Evolutionary conservation across 192 early-diverging fungal genomes (phyloP).

Genomic region (Coemansia sp.): DNA sequence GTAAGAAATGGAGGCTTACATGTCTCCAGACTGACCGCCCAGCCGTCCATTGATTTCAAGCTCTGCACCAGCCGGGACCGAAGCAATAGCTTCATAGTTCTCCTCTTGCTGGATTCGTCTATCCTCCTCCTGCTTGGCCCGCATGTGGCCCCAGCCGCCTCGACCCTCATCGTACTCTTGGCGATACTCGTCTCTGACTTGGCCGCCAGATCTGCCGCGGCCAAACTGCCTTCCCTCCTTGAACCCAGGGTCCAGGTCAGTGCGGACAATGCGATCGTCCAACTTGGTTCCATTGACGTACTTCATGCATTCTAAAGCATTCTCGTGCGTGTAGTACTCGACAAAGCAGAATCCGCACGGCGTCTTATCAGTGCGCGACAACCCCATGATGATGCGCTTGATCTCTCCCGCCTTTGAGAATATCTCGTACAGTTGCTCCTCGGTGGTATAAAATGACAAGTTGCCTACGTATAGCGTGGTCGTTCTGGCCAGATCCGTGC

Average conservation of each 20-base stretch:
- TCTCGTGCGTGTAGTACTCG: constrained; percentile 92
- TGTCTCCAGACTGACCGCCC: constrained; percentile 14
- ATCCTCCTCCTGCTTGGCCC: constrained; percentile 67
- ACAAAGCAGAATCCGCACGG: constrained; percentile 99
- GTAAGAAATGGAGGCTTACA: not conserved
- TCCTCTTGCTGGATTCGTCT: constrained; percentile 60
- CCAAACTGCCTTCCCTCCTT: constrained; percentile 92
- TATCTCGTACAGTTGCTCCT: constrained; percentile 96
- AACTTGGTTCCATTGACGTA: constrained; percentile 93
- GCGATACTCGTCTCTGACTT: constrained; percentile 94
- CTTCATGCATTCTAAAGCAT: constrained; percentile 92
- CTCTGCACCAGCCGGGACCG: constrained; percentile 36
- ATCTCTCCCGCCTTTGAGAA: constrained; percentile 97
- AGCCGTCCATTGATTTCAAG: constrained; percentile 37
- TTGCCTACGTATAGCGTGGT: constrained; percentile 96
- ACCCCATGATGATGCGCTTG: constrained; percentile 98
- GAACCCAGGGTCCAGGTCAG: constrained; percentile 96
- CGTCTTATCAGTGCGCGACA: constrained; percentile 89
- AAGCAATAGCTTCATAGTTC: constrained; percentile 67
- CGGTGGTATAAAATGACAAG: constrained; percentile 96
- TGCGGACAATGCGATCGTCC: constrained; percentile 92
- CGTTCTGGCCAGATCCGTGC: constrained; percentile 48
- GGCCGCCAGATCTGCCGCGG: constrained; percentile 90
- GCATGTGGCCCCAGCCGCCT: constrained; percentile 92
- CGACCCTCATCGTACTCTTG: constrained; percentile 93